Evolutionary conservation across 2,329 filamentous ascomycete species (phyloP).

Genomic region (Aspergillus puulaauensis): DNA sequence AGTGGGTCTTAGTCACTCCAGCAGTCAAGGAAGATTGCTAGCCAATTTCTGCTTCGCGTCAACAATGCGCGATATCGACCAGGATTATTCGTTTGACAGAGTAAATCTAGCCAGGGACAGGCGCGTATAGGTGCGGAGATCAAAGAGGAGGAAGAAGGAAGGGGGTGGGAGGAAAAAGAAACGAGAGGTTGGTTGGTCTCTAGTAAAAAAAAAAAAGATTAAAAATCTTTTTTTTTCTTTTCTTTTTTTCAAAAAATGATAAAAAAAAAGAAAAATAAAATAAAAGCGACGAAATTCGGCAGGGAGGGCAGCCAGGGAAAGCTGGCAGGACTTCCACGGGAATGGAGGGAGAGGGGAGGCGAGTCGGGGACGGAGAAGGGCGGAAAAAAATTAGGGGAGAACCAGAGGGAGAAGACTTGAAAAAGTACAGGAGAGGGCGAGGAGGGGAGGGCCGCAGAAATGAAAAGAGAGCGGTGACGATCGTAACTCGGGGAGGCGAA

Average conservation of each 20-base stretch:
- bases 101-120: conserved; percentile 14
- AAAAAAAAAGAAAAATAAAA: conserved; percentile 20
- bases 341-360: conserved; percentile 23
- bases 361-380: conserved; percentile 16
- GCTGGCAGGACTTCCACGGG: conserved; percentile 21
- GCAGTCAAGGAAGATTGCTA: conserved; percentile 28
- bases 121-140: conserved; percentile 15
- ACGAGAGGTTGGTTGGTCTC: conserved; percentile 1
- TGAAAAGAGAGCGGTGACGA: conserved; percentile 22
- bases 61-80: conserved; percentile 28
- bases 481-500: conserved; percentile 25
- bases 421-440: conserved; percentile 11
- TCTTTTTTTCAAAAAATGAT: conserved; percentile 12
- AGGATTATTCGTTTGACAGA: conserved; percentile 18
- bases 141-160: conserved; percentile 17
- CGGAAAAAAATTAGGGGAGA: conserved; percentile 20
- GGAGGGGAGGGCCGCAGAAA: conserved; percentile 14
- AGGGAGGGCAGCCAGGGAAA: conserved; percentile 20
- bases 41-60: conserved; percentile 37
- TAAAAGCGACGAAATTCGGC: conserved; percentile 16
- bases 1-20: conserved; percentile 39
- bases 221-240: conserved; percentile 12
- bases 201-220: conserved; percentile 14
- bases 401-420: conserved; percentile 4
- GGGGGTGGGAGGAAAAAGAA: conserved; percentile 18